Conservation (phyloP, 2,329 filamentous ascomycete genomes). For the Thermothelomyces thermophilus region DNA sequence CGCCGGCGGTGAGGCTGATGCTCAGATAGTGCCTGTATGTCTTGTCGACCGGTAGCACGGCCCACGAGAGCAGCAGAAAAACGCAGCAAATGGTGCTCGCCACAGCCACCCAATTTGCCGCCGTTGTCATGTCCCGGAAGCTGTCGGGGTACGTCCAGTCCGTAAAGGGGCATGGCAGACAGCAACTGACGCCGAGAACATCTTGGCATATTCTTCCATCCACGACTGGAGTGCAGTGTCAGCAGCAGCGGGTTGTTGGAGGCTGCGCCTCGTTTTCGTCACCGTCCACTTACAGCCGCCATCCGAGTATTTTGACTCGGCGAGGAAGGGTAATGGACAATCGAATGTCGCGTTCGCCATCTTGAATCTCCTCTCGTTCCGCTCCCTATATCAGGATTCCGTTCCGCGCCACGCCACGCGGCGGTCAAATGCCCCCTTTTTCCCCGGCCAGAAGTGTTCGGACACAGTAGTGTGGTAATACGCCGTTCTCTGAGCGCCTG, state of each 20-base stretch:
- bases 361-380: not conserved
- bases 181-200: conserved; percentile 55
- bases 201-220: conserved; percentile 49
- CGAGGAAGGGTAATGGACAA: conserved; percentile 23
- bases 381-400: not conserved
- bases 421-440: not conserved
- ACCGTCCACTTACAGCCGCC: conserved; percentile 24
- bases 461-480: not conserved
- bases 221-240: conserved; percentile 41
- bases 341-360: conserved; percentile 8
- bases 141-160: conserved; percentile 64
- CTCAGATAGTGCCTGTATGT: conserved; percentile 91
- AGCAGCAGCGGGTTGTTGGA: conserved; percentile 9
- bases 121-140: conserved; percentile 53
- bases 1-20: conserved; percentile 71
- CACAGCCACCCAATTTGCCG: conserved; percentile 79
- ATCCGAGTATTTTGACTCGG: conserved; percentile 14
- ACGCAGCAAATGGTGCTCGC: conserved; percentile 62
- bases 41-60: conserved; percentile 74
- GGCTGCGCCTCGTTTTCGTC: not conserved
- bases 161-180: conserved; percentile 81
- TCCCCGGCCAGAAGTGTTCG: not conserved
- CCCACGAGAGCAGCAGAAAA: conserved; percentile 75
- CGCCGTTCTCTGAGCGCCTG: not conserved
- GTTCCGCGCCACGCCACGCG: not conserved